Evolutionary conservation across 2,329 filamentous ascomycete species (phyloP).

Genomic region (Aureobasidium sp.): DNA sequence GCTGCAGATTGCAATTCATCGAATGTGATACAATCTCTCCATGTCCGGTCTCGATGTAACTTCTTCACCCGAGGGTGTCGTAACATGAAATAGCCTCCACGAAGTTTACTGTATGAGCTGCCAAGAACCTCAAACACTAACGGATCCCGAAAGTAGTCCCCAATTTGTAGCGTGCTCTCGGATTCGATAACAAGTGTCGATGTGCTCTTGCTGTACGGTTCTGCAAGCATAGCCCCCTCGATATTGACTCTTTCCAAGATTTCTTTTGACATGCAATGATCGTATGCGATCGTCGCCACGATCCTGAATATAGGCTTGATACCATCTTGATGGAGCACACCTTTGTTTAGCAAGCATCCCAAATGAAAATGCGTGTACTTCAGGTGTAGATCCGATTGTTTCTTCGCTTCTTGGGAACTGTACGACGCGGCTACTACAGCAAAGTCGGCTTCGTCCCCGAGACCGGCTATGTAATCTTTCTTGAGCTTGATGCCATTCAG

Average conservation of each 20-base stretch:
- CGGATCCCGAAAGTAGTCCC: slow-evolving; percentile 56
- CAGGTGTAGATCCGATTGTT: slow-evolving; percentile 30
- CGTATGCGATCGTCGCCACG: slow-evolving; percentile 45
- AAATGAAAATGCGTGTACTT: slow-evolving; percentile 75
- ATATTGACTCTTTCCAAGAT: slow-evolving; percentile 36
- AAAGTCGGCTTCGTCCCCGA: slow-evolving; percentile 79
- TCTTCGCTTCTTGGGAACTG: slow-evolving; percentile 51
- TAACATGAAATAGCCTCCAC: slow-evolving; percentile 62
- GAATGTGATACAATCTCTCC: slow-evolving; percentile 60
- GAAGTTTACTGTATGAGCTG: slow-evolving; percentile 66
- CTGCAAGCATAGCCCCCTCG: slow-evolving; percentile 30
- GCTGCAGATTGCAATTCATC: slow-evolving; percentile 61
- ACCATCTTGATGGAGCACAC: slow-evolving; percentile 43
- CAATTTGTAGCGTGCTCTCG: slow-evolving; percentile 23
- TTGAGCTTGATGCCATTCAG: slow-evolving; percentile 67
- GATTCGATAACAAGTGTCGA: slow-evolving; percentile 17
- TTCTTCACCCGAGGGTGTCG: slow-evolving; percentile 71
- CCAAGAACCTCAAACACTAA: slow-evolving; percentile 74
- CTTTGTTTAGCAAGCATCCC: slow-evolving; percentile 64
- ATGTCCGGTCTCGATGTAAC: slow-evolving; percentile 66
- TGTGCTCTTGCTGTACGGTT: slow-evolving; percentile 19
- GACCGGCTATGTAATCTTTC: slow-evolving; percentile 69
- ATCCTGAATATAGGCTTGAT: slow-evolving; percentile 55
- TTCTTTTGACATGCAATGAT: slow-evolving; percentile 36
- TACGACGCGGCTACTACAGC: slow-evolving; percentile 68